Evolutionary conservation across 495 filamentous ascomycete genomes (phyloP).

Genomic region (Tuber microsphaerosporum): DNA sequence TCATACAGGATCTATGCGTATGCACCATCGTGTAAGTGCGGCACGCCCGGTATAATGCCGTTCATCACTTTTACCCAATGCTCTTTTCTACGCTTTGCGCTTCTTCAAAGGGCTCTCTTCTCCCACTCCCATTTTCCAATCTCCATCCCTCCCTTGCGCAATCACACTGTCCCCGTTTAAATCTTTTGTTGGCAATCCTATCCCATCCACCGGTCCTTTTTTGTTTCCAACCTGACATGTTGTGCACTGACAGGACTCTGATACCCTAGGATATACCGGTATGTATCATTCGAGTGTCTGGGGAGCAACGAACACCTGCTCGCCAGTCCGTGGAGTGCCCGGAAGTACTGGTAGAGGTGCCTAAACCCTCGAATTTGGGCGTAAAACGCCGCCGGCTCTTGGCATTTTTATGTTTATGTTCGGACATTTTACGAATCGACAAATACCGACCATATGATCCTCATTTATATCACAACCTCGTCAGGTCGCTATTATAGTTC

Average conservation of each 20-base stretch:
- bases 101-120: background rate
- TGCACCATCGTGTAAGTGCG: background rate
- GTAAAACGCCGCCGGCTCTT: background rate
- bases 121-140: background rate
- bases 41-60: background rate
- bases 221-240: background rate
- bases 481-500: background rate
- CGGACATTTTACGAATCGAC: background rate
- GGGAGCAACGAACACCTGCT: background rate
- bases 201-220: background rate
- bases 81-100: background rate
- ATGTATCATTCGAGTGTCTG: background rate
- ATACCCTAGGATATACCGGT: background rate
- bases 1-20: background rate
- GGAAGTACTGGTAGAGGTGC: background rate
- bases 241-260: background rate
- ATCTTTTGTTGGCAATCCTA: background rate
- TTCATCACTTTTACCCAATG: background rate
- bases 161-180: background rate
- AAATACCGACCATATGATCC: background rate
- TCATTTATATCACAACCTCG: background rate
- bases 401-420: background rate
- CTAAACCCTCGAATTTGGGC: background rate
- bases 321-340: background rate
- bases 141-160: background rate